These are phyloP conservation scores for Amanita polypyramis DNA, from an alignment of 768 basidiomycete species.

Conservation along the genomic window DNA sequence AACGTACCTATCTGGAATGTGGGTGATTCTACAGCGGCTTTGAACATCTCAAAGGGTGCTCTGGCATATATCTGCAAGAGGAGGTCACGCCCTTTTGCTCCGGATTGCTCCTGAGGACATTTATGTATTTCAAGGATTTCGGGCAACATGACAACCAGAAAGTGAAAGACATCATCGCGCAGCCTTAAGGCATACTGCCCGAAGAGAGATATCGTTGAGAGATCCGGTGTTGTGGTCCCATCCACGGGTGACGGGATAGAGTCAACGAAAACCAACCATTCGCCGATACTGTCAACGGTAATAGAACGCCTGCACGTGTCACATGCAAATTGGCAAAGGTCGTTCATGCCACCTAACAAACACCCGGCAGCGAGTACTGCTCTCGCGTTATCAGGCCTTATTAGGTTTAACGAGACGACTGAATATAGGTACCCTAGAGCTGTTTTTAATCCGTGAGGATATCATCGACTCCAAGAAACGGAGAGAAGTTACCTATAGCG, in stretches of 20 bases:
- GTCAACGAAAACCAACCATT: conserved; percentile 74
- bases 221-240: conserved; percentile 39
- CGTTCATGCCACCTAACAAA: conserved; percentile 81
- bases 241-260: conserved; percentile 38
- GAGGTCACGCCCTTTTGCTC: conserved; percentile 51
- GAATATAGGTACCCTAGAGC: conserved; percentile 80
- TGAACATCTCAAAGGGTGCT: conserved; percentile 85
- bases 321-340: conserved; percentile 73
- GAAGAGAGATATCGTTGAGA: conserved; percentile 50
- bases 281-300: conserved; percentile 58
- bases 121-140: conserved; percentile 44
- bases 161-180: conserved; percentile 69
- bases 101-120: conserved; percentile 25
- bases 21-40: conserved; percentile 69
- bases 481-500: conserved; percentile 52
- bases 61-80: conserved; percentile 66
- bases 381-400: conserved; percentile 73
- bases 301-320: conserved; percentile 69
- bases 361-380: conserved; percentile 79
- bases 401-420: conserved; percentile 51
- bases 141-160: conserved; percentile 67
- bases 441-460: conserved; percentile 15
- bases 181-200: conserved; percentile 69
- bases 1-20: conserved; percentile 66
- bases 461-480: not conserved